These are phyloP conservation scores for Raphidocelis subcapitata DNA, from an alignment of 139 green algal species.

Conservation along the genomic window DNA sequence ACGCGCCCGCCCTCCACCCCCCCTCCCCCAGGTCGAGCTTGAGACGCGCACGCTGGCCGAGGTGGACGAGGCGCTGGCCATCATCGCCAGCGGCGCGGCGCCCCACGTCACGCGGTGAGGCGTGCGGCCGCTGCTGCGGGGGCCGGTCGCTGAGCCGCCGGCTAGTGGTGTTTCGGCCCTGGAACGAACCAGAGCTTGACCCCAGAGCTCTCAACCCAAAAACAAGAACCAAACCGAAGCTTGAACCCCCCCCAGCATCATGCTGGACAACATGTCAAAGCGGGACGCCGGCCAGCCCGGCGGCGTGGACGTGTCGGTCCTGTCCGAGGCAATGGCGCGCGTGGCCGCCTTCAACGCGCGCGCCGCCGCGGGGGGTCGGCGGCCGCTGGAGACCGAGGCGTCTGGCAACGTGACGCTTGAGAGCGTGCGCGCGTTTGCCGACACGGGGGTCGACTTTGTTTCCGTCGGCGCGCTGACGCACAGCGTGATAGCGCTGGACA, in stretches of 20 bases:
- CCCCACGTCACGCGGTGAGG: slow-evolving; percentile 48
- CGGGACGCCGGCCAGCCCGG: slow-evolving; percentile 25
- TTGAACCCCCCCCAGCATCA: slow-evolving; percentile 67
- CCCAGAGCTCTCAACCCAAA: no score
- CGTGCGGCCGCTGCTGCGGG: not conserved
- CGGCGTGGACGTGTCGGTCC: slow-evolving; percentile 45
- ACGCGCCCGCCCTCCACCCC: no score
- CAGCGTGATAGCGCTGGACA: slow-evolving; percentile 92
- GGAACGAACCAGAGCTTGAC: no score
- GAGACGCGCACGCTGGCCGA: slow-evolving; percentile 92
- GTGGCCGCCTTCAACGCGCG: slow-evolving; percentile 9
- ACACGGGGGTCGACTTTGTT: slow-evolving; percentile 91
- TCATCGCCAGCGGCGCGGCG: not conserved
- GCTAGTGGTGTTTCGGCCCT: not conserved
- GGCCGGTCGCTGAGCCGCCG: not conserved
- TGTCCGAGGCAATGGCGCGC: slow-evolving; percentile 38
- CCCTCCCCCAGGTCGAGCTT: slow-evolving; percentile 75
- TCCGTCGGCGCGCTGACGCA: slow-evolving; percentile 93
- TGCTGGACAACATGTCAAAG: slow-evolving; percentile 99
- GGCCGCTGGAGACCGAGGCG: slow-evolving; percentile 87
- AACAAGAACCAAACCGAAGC: no score
- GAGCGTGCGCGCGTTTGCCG: slow-evolving; percentile 79
- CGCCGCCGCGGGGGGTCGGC: slow-evolving; percentile 33
- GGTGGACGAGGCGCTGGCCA: slow-evolving; percentile 72
- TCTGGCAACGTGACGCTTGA: slow-evolving; percentile 93